A percentile compares a stretch with the other conserved stretches of the same genome.
Evolutionary conservation across 371 early-diverging fungal genomes (phyloP).

Genomic region (Funneliformis caledonium): DNA sequence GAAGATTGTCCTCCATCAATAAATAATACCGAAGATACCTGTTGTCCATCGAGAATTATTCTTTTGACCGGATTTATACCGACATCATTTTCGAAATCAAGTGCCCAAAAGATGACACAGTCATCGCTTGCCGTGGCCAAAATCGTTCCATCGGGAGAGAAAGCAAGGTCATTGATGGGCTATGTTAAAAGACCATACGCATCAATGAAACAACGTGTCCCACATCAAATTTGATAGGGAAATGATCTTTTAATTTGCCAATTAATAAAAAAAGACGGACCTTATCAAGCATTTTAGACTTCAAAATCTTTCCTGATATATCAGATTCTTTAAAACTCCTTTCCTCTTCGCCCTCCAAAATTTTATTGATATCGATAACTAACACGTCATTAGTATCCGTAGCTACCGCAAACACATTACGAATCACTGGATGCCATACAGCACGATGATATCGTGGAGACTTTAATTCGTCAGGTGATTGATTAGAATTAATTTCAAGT

Average conservation of each 20-base stretch:
- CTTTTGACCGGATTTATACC: constrained; percentile 42
- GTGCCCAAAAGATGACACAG: constrained; percentile 42
- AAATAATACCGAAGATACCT: constrained; percentile 48
- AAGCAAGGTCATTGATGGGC: constrained; percentile 50
- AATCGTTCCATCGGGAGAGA: constrained; percentile 51
- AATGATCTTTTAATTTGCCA: neutral
- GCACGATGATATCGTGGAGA: constrained; percentile 36
- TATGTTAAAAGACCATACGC: constrained; percentile 28
- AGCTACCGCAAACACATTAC: constrained; percentile 39
- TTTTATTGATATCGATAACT: constrained; percentile 45
- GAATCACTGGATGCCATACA: constrained; percentile 38
- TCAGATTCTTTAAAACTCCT: neutral
- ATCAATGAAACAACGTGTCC: neutral
- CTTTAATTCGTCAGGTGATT: constrained; percentile 39
- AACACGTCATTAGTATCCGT: constrained; percentile 37
- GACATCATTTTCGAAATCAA: neutral
- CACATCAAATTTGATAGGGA: neutral
- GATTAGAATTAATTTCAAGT: constrained; percentile 49
- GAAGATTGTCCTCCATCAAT: constrained; percentile 41
- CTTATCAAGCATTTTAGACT: constrained; percentile 31
- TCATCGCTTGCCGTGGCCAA: constrained; percentile 51
- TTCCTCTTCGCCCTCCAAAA: constrained; percentile 44
- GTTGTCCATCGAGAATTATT: constrained; percentile 48
- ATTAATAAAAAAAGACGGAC: constrained; percentile 14
- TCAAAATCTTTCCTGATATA: neutral